phyloP scores from a whole-genome alignment of 225 moss, liverwort and hornwort genomes.

The Sphagnum contortum region DNA sequence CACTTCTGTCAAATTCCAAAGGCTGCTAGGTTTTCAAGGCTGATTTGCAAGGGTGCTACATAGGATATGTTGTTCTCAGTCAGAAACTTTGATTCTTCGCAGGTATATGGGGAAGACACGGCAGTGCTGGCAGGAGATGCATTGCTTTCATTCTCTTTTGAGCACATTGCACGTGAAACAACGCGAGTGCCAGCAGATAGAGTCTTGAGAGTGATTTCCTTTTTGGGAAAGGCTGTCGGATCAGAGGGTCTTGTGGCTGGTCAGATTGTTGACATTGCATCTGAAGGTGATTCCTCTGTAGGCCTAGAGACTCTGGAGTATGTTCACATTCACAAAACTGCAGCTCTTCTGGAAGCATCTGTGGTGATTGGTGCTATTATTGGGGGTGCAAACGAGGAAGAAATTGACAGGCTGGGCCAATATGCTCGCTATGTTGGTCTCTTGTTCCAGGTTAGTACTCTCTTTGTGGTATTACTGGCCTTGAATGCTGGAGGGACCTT shows the following conservation, averaged over 20 bases:
- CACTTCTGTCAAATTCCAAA: too few species aligned
- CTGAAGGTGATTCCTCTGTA: slow-evolving; percentile 17
- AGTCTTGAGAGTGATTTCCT: slow-evolving; percentile 19
- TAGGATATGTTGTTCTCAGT: too few species aligned
- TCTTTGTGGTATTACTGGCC: too few species aligned
- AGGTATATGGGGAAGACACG: slow-evolving; percentile 18
- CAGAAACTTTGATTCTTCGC: too few species aligned
- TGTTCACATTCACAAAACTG: slow-evolving; percentile 36
- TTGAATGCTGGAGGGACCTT: too few species aligned
- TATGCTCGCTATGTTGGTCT: slow-evolving; percentile 28
- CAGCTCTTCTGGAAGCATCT: slow-evolving; percentile 20
- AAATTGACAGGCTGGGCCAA: slow-evolving; percentile 17
- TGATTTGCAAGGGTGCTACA: too few species aligned
- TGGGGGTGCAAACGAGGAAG: slow-evolving; percentile 26
- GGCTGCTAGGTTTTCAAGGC: too few species aligned
- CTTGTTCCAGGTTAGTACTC: slow-evolving; percentile 22
- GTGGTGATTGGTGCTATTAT: slow-evolving; percentile 31
- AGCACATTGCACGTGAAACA: slow-evolving; percentile 22
- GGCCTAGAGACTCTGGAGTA: slow-evolving; percentile 24
- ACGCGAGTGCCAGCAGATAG: slow-evolving; percentile 22
- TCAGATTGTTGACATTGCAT: slow-evolving; percentile 30
- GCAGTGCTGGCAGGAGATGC: slow-evolving; percentile 39
- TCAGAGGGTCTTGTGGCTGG: slow-evolving; percentile 28
- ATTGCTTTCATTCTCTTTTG: slow-evolving; percentile 30
- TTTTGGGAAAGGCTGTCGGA: slow-evolving; percentile 30